Evolutionary conservation across 768 basidiomycete genomes (phyloP).

Genomic region (Pisolithus microcarpus): DNA sequence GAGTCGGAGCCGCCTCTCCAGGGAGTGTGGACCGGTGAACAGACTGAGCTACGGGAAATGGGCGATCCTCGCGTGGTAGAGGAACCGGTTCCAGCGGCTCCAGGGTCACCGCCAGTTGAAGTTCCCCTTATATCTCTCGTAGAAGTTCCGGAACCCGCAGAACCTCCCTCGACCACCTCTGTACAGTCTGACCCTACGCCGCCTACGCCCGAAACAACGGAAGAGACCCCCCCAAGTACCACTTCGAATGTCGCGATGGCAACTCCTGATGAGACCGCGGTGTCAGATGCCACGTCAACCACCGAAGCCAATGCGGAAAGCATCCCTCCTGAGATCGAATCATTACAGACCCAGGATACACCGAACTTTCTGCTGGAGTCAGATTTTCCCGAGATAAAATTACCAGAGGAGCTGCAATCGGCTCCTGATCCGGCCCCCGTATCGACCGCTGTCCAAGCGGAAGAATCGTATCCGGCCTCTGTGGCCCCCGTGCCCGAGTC

Average conservation of each 20-base stretch:
- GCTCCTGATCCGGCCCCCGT: background rate
- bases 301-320: background rate
- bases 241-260: background rate
- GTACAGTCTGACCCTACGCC: background rate
- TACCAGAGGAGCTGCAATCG: background rate
- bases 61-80: conserved; percentile 12
- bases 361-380: background rate
- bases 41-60: conserved; percentile 18
- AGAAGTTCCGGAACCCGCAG: conserved; percentile 5
- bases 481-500: conserved; percentile 10
- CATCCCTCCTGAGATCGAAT: background rate
- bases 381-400: background rate
- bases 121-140: conserved; percentile 21
- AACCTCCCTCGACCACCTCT: background rate
- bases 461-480: conserved; percentile 5
- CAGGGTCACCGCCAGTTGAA: conserved; percentile 24
- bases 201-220: background rate
- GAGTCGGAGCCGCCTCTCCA: conserved; percentile 9
- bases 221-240: background rate
- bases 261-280: background rate
- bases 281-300: background rate
- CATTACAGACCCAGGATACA: background rate
- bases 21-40: conserved; percentile 9
- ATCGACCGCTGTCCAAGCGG: background rate
- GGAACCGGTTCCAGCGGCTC: conserved; percentile 11